Evolutionary conservation across 768 basidiomycete species (phyloP).

Genomic region (Russula olivacea): DNA sequence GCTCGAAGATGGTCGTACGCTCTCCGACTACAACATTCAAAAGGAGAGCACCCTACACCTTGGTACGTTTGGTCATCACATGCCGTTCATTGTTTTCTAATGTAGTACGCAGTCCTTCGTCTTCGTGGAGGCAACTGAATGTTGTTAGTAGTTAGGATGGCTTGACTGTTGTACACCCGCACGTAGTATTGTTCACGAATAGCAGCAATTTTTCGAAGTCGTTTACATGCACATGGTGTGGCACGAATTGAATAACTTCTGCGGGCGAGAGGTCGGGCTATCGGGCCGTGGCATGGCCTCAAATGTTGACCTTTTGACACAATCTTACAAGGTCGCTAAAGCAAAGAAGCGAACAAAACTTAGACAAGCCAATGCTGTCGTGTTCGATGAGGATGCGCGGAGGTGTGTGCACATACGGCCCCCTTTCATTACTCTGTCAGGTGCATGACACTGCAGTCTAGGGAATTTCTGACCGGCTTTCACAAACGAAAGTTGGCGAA

Average conservation of each 20-base stretch:
- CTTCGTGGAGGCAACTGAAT: conserved; percentile 42
- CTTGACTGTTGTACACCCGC: background rate
- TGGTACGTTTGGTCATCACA: background rate
- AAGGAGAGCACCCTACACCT: conserved; percentile 25
- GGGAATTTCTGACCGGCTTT: conserved; percentile 90
- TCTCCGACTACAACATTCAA: conserved; percentile 24
- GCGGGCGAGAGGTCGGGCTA: background rate
- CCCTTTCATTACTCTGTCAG: background rate
- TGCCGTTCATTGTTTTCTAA: background rate
- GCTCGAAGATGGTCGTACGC: conserved; percentile 24
- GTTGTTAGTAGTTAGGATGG: background rate
- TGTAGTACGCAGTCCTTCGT: conserved; percentile 34
- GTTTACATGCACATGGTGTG: too few species aligned
- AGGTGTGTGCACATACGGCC: conserved; percentile 20
- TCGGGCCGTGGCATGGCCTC: conserved; percentile 28
- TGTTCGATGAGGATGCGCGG: conserved; percentile 87
- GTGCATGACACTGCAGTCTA: conserved; percentile 29
- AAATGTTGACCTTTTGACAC: conserved; percentile 55
- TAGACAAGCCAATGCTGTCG: conserved; percentile 67
- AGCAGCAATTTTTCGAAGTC: background rate
- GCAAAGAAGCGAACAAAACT: conserved; percentile 61
- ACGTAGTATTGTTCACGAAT: conserved; percentile 6
- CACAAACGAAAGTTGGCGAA: conserved; percentile 87
- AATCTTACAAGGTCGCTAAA: conserved; percentile 55
- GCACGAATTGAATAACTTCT: too few species aligned